Conservation (phyloP, 1,284 basidiomycete genomes). For the Ustilago loliicola region DNA sequence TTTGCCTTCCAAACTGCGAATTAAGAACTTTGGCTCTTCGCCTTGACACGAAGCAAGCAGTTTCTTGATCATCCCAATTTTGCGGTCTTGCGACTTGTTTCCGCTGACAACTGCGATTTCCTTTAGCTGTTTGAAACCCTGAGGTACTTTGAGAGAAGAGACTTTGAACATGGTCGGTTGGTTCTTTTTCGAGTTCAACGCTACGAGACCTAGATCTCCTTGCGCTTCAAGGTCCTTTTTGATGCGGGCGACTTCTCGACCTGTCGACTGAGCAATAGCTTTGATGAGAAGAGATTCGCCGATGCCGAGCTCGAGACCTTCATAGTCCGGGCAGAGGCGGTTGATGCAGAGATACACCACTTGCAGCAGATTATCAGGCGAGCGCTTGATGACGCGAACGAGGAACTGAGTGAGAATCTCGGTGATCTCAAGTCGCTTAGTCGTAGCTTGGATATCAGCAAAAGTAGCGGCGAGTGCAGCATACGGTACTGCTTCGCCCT, state of each 20-base stretch:
- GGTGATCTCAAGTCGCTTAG: slow-evolving; percentile 94
- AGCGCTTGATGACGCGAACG: slow-evolving; percentile 87
- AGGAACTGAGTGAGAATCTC: slow-evolving; percentile 89
- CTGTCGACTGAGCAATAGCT: slow-evolving; percentile 94
- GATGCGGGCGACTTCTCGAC: slow-evolving; percentile 83
- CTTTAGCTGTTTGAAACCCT: slow-evolving; percentile 74
- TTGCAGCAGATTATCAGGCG: slow-evolving; percentile 82
- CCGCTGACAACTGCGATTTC: slow-evolving; percentile 79
- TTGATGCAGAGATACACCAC: slow-evolving; percentile 98
- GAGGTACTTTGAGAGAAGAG: slow-evolving; percentile 87
- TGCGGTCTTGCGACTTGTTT: slow-evolving; percentile 76
- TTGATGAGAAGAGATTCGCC: slow-evolving; percentile 95
- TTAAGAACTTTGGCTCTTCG: slow-evolving; percentile 92
- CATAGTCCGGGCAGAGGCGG: slow-evolving; percentile 93
- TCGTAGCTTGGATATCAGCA: slow-evolving; percentile 90
- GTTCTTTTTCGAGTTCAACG: slow-evolving; percentile 90
- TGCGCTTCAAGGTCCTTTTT: slow-evolving; percentile 93
- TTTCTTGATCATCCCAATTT: slow-evolving; percentile 95
- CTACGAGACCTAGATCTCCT: slow-evolving; percentile 94
- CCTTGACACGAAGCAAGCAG: slow-evolving; percentile 90
- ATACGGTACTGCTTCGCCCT: slow-evolving; percentile 89
- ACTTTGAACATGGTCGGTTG: slow-evolving; percentile 96
- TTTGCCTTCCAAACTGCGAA: slow-evolving; percentile 95
- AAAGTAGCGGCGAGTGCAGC: slow-evolving; percentile 90
- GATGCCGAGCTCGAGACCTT: slow-evolving; percentile 95